These are phyloP conservation scores for Pseudogymnoascus destructans DNA, from an alignment of 2,329 filamentous ascomycete species.

Conservation along the genomic window DNA sequence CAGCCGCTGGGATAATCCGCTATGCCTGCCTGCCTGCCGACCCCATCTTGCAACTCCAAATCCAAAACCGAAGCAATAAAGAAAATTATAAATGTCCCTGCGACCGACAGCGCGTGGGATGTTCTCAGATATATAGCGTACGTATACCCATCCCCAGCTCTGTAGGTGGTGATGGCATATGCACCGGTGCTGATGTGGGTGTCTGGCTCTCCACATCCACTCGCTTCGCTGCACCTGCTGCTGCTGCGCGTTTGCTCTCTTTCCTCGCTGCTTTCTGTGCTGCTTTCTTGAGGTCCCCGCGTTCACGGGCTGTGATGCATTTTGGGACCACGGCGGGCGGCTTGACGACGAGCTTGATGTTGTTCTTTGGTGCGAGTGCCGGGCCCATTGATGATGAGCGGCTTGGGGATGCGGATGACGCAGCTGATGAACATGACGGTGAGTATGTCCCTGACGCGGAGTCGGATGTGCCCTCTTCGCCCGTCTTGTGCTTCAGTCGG, in stretches of 20 bases:
- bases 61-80: constrained; percentile 3
- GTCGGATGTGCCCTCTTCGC: background rate
- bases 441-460: background rate
- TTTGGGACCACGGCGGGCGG: background rate
- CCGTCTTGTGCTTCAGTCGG: background rate
- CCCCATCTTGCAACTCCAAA: background rate
- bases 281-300: constrained; percentile 16
- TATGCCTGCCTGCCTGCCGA: background rate
- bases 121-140: constrained; percentile 11
- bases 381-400: background rate
- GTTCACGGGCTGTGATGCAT: constrained; percentile 16
- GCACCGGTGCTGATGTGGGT: background rate
- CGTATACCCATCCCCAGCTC: constrained; percentile 9
- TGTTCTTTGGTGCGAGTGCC: background rate
- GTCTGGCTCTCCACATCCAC: background rate
- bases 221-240: background rate
- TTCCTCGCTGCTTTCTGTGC: constrained; percentile 17
- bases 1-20: background rate
- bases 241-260: constrained; percentile 14
- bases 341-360: constrained; percentile 8
- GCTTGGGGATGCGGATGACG: background rate
- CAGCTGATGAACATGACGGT: background rate
- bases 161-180: background rate
- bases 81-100: background rate
- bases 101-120: background rate